Evolutionary conservation across 1,139 yeast genomes (phyloP).

Genomic region (Hansenula lynferdii): DNA sequence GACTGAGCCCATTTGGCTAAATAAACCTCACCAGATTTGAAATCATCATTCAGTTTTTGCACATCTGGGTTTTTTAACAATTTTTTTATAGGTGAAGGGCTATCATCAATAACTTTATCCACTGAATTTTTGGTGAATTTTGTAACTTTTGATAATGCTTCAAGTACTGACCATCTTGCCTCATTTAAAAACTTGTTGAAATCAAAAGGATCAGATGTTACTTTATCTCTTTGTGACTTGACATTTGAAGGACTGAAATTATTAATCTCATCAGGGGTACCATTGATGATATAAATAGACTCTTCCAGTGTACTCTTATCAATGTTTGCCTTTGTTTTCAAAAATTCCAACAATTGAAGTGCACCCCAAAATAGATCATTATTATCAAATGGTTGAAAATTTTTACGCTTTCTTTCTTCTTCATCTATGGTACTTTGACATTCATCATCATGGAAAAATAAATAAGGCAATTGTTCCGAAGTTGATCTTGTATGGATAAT

Average conservation of each 20-base stretch:
- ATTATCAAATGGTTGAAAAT: constrained; percentile 70
- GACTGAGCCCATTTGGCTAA: constrained; percentile 97
- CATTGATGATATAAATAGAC: constrained; percentile 71
- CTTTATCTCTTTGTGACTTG: constrained; percentile 20
- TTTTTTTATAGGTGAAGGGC: constrained; percentile 58
- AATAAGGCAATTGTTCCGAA: constrained; percentile 69
- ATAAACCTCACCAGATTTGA: constrained; percentile 87
- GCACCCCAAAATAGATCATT: constrained; percentile 86
- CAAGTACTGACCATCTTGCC: constrained; percentile 84
- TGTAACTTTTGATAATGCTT: constrained; percentile 79
- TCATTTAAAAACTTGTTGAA: constrained; percentile 50
- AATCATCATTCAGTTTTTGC: constrained; percentile 76
- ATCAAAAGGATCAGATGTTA: constrained; percentile 22
- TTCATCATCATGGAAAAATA: constrained; percentile 91
- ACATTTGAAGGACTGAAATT: constrained; percentile 65
- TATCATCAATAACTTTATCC: constrained; percentile 57
- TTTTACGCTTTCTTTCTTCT: constrained; percentile 52
- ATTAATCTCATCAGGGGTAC: constrained; percentile 69
- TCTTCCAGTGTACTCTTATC: constrained; percentile 70
- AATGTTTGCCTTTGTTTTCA: constrained; percentile 52
- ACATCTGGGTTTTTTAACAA: constrained; percentile 77
- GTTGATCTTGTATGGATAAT: constrained; percentile 55
- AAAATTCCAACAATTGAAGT: constrained; percentile 55
- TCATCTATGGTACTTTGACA: constrained; percentile 66
- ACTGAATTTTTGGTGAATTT: constrained; percentile 33